phyloP scores from a whole-genome alignment of 257 asterid genomes.

The Agastache rugosa region DNA sequence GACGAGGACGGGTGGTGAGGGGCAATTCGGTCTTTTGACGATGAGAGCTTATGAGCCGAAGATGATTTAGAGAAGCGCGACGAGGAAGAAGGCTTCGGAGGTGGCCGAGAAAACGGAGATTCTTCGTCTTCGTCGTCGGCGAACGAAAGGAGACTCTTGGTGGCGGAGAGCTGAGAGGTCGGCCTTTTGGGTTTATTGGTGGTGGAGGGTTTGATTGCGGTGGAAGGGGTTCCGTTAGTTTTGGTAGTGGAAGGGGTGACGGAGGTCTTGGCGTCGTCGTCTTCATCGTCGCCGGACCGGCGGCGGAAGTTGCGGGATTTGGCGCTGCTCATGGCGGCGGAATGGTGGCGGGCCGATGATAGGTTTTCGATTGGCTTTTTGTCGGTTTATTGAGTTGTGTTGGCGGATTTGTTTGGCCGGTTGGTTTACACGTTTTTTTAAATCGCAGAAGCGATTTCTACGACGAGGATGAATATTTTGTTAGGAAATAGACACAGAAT shows the following conservation, averaged over 20 bases:
- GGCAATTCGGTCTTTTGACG: slow-evolving; percentile 61
- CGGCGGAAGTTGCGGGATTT: slow-evolving; percentile 87
- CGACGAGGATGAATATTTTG: neutral
- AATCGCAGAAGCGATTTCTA: neutral
- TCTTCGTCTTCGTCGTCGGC: slow-evolving; percentile 75
- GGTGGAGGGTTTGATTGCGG: slow-evolving; percentile 46
- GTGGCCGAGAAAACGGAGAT: slow-evolving; percentile 60
- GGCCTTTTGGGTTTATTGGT: slow-evolving; percentile 62
- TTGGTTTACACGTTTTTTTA: neutral
- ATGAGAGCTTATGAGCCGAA: slow-evolving; percentile 66
- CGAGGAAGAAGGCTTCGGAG: slow-evolving; percentile 57
- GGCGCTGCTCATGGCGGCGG: slow-evolving; percentile 63
- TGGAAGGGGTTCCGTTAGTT: slow-evolving; percentile 45
- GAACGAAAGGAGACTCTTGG: slow-evolving; percentile 79
- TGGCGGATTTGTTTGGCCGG: neutral
- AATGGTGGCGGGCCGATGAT: slow-evolving; percentile 7
- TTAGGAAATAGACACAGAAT: no score
- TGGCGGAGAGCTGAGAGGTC: slow-evolving; percentile 39
- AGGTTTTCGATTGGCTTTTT: slow-evolving; percentile 34
- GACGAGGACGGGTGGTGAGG: slow-evolving; percentile 57
- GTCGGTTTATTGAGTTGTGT: neutral
- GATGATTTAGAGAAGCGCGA: slow-evolving; percentile 54
- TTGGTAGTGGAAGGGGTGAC: slow-evolving; percentile 45
- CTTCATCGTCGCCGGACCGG: slow-evolving; percentile 73
- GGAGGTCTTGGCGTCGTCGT: slow-evolving; percentile 48